These are phyloP conservation scores for Phytophthora fragariae DNA, from an alignment of 352 stramenopile genomes.

Conservation along the genomic window DNA sequence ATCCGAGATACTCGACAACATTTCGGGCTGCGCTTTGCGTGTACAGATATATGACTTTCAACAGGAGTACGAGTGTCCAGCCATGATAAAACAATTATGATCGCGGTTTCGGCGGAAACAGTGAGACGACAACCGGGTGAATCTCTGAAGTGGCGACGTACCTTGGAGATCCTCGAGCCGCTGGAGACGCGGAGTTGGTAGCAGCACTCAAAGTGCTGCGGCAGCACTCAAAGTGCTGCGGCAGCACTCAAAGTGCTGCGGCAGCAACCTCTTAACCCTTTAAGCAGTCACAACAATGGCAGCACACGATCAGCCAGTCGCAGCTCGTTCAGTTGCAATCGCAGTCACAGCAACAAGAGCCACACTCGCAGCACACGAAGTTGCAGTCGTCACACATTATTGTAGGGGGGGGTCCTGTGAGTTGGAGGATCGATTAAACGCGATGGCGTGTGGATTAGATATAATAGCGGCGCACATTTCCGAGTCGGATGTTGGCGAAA, in stretches of 20 bases:
- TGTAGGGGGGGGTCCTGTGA: neutral
- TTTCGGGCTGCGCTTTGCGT: no score
- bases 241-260: neutral
- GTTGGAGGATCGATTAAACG: neutral
- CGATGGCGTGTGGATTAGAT: neutral
- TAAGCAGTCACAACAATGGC: neutral
- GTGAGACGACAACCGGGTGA: neutral
- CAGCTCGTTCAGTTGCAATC: neutral
- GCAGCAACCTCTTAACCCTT: neutral
- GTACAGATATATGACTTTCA: no score
- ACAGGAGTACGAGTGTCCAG: no score
- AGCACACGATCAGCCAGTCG: neutral
- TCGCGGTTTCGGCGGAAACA: neutral
- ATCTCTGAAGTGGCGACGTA: neutral
- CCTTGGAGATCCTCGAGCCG: neutral
- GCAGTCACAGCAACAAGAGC: no score
- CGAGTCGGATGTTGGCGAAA: neutral
- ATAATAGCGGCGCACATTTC: neutral
- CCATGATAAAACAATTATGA: neutral
- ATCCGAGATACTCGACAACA: no score
- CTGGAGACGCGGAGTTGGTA: neutral
- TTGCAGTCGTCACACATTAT: neutral
- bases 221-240: no score
- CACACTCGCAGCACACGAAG: neutral
- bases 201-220: no score